Percentiles rank a stretch among this genome's conserved stretches.
Evolutionary conservation across 2,329 filamentous ascomycete genomes (phyloP).

Genomic region (Alternaria novae-zelandiae): DNA sequence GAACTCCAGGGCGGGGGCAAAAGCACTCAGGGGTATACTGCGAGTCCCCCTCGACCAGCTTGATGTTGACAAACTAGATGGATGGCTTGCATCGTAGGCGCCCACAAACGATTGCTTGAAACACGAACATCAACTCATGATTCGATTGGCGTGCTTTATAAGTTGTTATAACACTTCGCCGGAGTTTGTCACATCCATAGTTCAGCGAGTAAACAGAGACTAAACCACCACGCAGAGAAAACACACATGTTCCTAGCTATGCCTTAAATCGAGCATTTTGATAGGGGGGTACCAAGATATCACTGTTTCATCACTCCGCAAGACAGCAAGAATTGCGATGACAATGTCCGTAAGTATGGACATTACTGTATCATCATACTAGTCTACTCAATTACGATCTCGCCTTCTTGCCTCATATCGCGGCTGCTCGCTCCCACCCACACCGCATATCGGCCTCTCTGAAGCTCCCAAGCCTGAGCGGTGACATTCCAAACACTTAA

Average conservation of each 20-base stretch:
- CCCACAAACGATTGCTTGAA: not conserved
- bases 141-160: not conserved
- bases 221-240: not conserved
- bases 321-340: not conserved
- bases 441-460: slow-evolving; percentile 33
- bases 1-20: not conserved
- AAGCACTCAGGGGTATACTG: not conserved
- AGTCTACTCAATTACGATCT: slow-evolving; percentile 14
- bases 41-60: not conserved
- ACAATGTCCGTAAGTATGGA: not conserved
- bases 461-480: slow-evolving; percentile 76
- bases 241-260: not conserved
- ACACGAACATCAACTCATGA: not conserved
- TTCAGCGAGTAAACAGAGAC: not conserved
- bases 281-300: not conserved
- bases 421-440: slow-evolving; percentile 47
- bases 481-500: slow-evolving; percentile 82
- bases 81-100: not conserved
- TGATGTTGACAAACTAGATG: not conserved
- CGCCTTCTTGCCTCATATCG: slow-evolving; percentile 34
- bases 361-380: not conserved
- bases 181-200: not conserved
- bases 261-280: not conserved
- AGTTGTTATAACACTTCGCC: not conserved
- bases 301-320: not conserved